A percentile compares a stretch with the other conserved stretches of the same genome.
Conservation (phyloP, 169 alveolate species). For the Plasmodium reichenowi region DNA sequence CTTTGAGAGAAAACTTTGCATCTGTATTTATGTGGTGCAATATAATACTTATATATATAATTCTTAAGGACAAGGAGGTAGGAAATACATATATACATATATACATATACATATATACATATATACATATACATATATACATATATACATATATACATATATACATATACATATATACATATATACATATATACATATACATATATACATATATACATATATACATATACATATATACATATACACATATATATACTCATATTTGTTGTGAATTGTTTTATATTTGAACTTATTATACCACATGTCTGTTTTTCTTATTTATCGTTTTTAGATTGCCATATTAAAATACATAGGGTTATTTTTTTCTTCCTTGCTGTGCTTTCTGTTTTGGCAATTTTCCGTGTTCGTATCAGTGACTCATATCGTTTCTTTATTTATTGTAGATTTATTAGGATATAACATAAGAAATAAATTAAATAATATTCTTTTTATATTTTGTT, state of each 20-base stretch:
- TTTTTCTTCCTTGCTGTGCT: conserved; percentile 25
- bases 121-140: too few relatives aligned
- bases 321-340: not conserved
- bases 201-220: too few relatives aligned
- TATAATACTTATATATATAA: conserved; percentile 30
- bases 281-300: not conserved
- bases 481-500: conserved; percentile 3
- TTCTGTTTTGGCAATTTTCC: conserved; percentile 67
- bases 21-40: conserved; percentile 71
- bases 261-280: too few relatives aligned
- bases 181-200: too few relatives aligned
- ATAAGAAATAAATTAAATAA: conserved; percentile 18
- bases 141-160: too few relatives aligned
- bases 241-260: too few relatives aligned
- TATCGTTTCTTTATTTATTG: conserved; percentile 41
- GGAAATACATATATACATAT: not conserved
- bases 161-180: too few relatives aligned
- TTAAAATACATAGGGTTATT: conserved; percentile 10
- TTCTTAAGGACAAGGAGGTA: conserved; percentile 33
- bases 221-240: too few relatives aligned
- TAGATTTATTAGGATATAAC: conserved; percentile 40
- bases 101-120: not conserved
- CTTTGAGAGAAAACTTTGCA: conserved; percentile 68
- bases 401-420: conserved; percentile 37
- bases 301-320: not conserved